These are phyloP conservation scores for Pythium graminicola DNA, from an alignment of 352 stramenopile genomes.

Conservation along the genomic window DNA sequence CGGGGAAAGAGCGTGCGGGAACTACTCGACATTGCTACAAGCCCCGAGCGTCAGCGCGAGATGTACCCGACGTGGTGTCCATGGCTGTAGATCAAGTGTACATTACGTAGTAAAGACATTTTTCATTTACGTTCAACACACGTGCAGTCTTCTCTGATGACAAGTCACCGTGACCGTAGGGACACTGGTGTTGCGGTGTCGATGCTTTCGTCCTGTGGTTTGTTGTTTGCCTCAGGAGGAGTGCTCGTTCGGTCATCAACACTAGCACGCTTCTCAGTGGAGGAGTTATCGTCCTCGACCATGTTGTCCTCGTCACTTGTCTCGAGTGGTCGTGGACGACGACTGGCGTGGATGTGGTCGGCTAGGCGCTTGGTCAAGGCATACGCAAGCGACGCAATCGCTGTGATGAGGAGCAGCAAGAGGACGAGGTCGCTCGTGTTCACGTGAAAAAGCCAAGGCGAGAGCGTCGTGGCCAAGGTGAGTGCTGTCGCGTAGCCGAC, in stretches of 20 bases:
- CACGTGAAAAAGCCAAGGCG: slow-evolving; percentile 50
- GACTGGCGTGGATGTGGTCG: slow-evolving; percentile 19
- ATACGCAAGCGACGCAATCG: slow-evolving; percentile 47
- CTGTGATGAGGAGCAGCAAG: slow-evolving; percentile 56
- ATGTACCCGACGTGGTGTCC: slow-evolving; percentile 87
- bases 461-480: slow-evolving; percentile 41
- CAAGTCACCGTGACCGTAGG: no score
- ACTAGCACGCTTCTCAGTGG: neutral
- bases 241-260: neutral
- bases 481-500: slow-evolving; percentile 51
- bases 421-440: slow-evolving; percentile 53
- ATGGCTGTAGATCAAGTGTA: slow-evolving; percentile 43
- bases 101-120: neutral
- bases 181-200: no score
- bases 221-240: neutral
- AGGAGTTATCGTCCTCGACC: no score
- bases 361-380: slow-evolving; percentile 34
- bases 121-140: slow-evolving; percentile 2
- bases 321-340: neutral
- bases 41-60: slow-evolving; percentile 66
- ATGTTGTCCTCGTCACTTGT: no score
- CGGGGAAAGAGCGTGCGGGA: slow-evolving; percentile 72
- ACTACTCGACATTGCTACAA: slow-evolving; percentile 78
- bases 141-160: no score
- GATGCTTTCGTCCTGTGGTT: neutral